These are phyloP conservation scores for Calvatia gigantea DNA, from an alignment of 768 basidiomycete species.

Conservation along the genomic window DNA sequence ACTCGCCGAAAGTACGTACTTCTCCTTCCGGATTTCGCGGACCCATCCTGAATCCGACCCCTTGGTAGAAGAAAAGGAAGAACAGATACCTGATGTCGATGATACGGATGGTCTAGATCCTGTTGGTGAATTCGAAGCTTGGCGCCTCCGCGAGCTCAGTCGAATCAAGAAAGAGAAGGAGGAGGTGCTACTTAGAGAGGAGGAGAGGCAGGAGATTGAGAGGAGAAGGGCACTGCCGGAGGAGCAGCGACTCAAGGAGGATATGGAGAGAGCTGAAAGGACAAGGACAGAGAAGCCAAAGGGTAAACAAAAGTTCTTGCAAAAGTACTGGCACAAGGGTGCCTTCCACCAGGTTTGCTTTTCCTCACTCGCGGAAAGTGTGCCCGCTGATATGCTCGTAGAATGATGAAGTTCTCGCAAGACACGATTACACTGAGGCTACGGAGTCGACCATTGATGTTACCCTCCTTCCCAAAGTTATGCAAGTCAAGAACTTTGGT, in stretches of 20 bases:
- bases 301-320: constrained; percentile 87
- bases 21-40: neutral
- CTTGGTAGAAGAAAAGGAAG: constrained; percentile 80
- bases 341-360: constrained; percentile 88
- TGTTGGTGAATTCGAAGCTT: constrained; percentile 88
- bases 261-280: constrained; percentile 82
- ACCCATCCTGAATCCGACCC: constrained; percentile 1
- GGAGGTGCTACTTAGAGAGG: constrained; percentile 73
- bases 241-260: constrained; percentile 88
- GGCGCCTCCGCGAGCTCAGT: constrained; percentile 91
- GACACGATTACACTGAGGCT: constrained; percentile 85
- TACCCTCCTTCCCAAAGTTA: constrained; percentile 84
- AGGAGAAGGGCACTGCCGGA: constrained; percentile 90
- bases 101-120: constrained; percentile 95
- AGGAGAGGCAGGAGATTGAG: constrained; percentile 90
- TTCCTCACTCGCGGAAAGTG: neutral
- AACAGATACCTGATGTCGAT: constrained; percentile 82
- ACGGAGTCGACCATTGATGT: constrained; percentile 89
- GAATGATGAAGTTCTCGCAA: constrained; percentile 85
- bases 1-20: constrained; percentile 78
- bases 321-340: constrained; percentile 99
- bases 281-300: constrained; percentile 85
- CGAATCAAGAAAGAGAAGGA: constrained; percentile 95
- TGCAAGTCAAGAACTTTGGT: constrained; percentile 96
- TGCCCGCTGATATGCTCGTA: constrained; percentile 11